phyloP scores from a whole-genome alignment of 2,329 filamentous ascomycete genomes.

The Arthrobotrys megalospora region DNA sequence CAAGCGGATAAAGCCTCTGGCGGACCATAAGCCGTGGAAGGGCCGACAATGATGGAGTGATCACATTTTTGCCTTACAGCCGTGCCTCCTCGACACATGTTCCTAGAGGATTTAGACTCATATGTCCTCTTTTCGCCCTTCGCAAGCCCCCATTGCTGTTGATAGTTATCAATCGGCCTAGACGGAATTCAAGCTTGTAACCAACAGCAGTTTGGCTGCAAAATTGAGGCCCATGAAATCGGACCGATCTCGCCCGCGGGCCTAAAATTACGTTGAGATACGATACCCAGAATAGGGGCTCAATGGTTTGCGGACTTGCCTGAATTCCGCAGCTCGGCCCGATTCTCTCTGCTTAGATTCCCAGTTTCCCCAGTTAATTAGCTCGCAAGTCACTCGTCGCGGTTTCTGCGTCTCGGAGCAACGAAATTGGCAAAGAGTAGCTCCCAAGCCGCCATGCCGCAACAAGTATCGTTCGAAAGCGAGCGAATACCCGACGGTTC shows the following conservation, averaged over 20 bases:
- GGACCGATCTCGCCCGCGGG: too few relatives aligned
- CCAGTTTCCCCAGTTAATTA: neutral
- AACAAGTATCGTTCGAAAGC: slow-evolving; percentile 24
- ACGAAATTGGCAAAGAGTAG: slow-evolving; percentile 36
- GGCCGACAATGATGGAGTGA: slow-evolving; percentile 3
- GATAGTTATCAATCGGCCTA: neutral
- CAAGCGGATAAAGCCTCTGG: slow-evolving; percentile 42
- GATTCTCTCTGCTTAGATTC: neutral
- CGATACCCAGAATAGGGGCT: too few relatives aligned
- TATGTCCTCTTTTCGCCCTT: neutral
- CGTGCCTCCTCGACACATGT: slow-evolving; percentile 38
- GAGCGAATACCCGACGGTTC: slow-evolving; percentile 43
- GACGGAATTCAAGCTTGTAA: neutral
- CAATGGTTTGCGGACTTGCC: neutral
- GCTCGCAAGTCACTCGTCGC: neutral
- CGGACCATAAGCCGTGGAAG: slow-evolving; percentile 17
- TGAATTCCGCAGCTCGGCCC: neutral
- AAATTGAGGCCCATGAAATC: too few relatives aligned
- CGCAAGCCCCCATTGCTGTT: neutral
- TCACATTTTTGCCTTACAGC: slow-evolving; percentile 29
- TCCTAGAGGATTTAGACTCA: slow-evolving; percentile 29
- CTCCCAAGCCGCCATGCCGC: slow-evolving; percentile 37
- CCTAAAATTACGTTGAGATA: too few relatives aligned
- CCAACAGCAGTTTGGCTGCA: too few relatives aligned
- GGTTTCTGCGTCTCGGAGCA: slow-evolving; percentile 32